Evolutionary conservation across 23 red algal genomes (phyloP).

Genomic region (Chondrus crispus): DNA sequence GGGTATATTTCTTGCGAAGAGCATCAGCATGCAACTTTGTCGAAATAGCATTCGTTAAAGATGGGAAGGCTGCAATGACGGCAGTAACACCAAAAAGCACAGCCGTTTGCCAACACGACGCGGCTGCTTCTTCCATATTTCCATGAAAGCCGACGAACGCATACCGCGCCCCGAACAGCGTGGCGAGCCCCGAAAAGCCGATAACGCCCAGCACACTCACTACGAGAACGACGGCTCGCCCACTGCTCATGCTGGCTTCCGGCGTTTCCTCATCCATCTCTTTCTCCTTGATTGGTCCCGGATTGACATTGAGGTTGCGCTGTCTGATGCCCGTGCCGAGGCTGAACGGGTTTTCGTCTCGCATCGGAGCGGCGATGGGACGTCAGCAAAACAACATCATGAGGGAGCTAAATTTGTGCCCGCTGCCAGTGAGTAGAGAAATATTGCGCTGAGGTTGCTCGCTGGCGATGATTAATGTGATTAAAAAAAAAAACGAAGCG

Average conservation of each 20-base stretch:
- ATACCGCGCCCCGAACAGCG: conserved; percentile 42
- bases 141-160: conserved; percentile 54
- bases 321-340: neutral
- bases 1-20: conserved; percentile 22
- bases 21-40: neutral
- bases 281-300: neutral
- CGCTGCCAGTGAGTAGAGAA: no score
- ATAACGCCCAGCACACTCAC: conserved; percentile 33
- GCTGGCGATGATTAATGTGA: no score
- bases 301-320: neutral
- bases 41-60: neutral
- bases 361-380: no score
- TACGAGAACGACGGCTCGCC: conserved; percentile 4
- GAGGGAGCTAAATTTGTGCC: no score
- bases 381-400: no score
- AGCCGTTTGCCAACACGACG: conserved; percentile 55
- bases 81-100: conserved; percentile 37
- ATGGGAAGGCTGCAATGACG: conserved; percentile 18
- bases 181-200: conserved; percentile 19
- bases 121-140: conserved; percentile 54
- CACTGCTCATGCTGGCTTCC: conserved; percentile 9
- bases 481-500: no score
- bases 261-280: neutral
- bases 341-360: neutral
- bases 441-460: no score